These are phyloP conservation scores for Scleromitrula shiraiana DNA, from an alignment of 2,329 filamentous ascomycete genomes.

Conservation along the genomic window DNA sequence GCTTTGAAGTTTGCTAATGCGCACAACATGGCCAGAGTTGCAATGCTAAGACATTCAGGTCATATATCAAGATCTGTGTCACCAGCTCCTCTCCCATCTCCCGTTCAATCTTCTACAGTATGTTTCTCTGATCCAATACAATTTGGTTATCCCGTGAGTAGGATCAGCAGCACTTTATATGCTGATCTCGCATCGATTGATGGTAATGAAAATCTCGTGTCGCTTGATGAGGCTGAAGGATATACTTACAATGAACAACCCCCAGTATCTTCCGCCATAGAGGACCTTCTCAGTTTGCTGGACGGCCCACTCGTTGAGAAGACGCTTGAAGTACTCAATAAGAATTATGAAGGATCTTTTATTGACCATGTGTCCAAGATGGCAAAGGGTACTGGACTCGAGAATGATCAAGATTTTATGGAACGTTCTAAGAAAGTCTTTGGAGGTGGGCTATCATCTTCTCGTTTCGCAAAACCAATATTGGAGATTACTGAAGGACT, in stretches of 20 bases:
- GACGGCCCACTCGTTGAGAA: neutral
- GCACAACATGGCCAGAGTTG: neutral
- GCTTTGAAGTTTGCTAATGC: neutral
- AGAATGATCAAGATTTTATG: conserved; percentile 6
- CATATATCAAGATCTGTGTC: neutral
- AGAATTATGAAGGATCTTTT: conserved; percentile 4
- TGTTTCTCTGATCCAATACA: neutral
- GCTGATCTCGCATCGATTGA: conserved; percentile 7
- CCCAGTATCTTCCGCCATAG: neutral
- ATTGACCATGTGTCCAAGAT: conserved; percentile 6
- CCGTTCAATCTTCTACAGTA: neutral
- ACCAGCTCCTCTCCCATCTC: neutral
- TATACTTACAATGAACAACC: neutral
- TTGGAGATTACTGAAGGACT: conserved; percentile 1
- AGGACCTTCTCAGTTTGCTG: conserved; percentile 9
- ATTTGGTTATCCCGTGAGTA: neutral
- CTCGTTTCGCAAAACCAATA: conserved; percentile 6
- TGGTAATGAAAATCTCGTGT: conserved; percentile 7
- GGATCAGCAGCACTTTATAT: conserved; percentile 11
- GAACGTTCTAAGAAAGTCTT: conserved; percentile 7
- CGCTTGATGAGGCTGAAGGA: conserved; percentile 6
- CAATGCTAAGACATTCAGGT: neutral
- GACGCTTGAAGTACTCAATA: conserved; percentile 3
- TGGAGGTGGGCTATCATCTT: conserved; percentile 6
- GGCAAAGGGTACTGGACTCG: neutral